Base-by-base conservation (phyloP, 441 rosid species). In the Gossypium schwendimanii region DNA sequence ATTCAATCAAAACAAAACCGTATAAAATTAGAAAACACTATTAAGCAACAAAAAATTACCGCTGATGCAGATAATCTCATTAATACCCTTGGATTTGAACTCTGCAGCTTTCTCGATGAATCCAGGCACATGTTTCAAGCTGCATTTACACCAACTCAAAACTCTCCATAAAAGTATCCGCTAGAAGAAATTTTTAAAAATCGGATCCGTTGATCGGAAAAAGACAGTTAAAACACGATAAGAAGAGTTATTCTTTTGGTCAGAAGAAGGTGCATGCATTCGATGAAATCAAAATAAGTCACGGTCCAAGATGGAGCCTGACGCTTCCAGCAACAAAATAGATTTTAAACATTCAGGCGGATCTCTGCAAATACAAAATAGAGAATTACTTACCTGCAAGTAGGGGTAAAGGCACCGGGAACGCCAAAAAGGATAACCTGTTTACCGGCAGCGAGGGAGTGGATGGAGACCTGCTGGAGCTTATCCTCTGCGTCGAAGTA, bases 331-430 rank as follows among this genome's bases (percentile, higher is more conserved):
- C 39, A 33, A 33, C 39, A 6, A 33, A 33, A 33, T 33, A 33
- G 39, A 33, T 33, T 33, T 33, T 6, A 33, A 33, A 33, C 8
- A 33, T 33, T 33, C 39, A 33, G 39, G 8, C 8, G 39, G 39
- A 33, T 33, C 39, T 33, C 39, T 1, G 39, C 39, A 6, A 1
- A 6, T 33, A 33, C 8, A 33, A 33, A 33, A 33, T 33, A 52
- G 15, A 14, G 66, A 17, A 20, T 63, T 17, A 3, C 45, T 23
- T 72, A 91, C 98, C 97, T 94, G 93, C 97, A 94, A 53, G 97
- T 92, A 23, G 98, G 97, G 21, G 98, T 94, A 81, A 94, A 94
- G 69, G 98, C 98, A 54, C 98, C 97, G 76, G 98, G 98, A 58
- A 94, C 97, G 18, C 95, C 98, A 54, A 94, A 85, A 75, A 94